Evolutionary conservation across 805 yeast species (phyloP).

Genomic region (Candida endomychidarum): DNA sequence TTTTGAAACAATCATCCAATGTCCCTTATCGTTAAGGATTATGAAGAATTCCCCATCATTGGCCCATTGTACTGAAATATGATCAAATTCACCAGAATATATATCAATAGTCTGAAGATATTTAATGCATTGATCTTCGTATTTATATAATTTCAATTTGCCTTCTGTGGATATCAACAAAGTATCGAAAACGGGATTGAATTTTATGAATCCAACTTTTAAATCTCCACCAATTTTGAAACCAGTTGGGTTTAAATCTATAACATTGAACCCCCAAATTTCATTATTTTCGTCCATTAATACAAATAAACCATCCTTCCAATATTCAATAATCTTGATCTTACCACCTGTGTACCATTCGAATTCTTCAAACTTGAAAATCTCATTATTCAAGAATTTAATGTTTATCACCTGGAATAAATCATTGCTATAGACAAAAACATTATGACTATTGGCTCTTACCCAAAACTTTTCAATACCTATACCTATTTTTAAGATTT

Average conservation of each 20-base stretch:
- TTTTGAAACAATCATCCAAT: conserved; percentile 34
- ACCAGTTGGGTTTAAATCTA: conserved; percentile 16
- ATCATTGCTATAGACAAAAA: conserved; percentile 30
- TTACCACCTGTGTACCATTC: conserved; percentile 28
- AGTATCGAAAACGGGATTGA: conserved; percentile 26
- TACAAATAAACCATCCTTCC: conserved; percentile 28
- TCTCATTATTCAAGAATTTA: conserved; percentile 28
- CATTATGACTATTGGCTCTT: conserved; percentile 38
- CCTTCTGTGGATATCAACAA: conserved; percentile 11
- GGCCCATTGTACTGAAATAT: conserved; percentile 26
- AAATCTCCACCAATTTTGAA: conserved; percentile 14
- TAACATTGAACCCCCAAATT: conserved; percentile 6
- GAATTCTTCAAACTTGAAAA: conserved; percentile 25
- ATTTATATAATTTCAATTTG: conserved; percentile 12
- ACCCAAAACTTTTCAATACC: conserved; percentile 35
- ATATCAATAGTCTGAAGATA: conserved; percentile 14
- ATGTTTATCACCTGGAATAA: conserved; percentile 36
- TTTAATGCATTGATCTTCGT: conserved; percentile 10
- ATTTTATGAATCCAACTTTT: conserved; percentile 12
- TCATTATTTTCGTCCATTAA: conserved; percentile 20
- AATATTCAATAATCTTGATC: conserved; percentile 23
- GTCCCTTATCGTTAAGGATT: conserved; percentile 20
- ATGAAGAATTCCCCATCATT: conserved; percentile 36
- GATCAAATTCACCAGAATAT: neutral
- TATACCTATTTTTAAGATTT: conserved; percentile 34